Conservation (phyloP, 2,329 filamentous ascomycete species). For the Calonectria ilicicola region DNA sequence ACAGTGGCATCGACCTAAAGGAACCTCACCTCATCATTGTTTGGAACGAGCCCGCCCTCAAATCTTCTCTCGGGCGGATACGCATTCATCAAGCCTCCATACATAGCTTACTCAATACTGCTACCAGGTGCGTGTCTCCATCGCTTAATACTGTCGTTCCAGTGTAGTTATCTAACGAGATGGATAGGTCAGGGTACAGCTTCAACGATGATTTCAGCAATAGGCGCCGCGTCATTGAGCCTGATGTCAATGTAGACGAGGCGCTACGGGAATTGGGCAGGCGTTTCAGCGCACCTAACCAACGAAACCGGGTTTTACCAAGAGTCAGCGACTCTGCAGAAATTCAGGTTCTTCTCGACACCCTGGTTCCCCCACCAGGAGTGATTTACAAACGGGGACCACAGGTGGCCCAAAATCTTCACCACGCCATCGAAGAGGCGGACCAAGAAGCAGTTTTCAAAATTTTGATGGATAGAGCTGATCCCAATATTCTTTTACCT, state of each 20-base stretch:
- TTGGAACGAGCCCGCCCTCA: conserved; percentile 42
- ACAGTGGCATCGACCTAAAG: conserved; percentile 41
- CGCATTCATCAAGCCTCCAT: conserved; percentile 44
- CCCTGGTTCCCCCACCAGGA: conserved; percentile 39
- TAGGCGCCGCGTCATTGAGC: conserved; percentile 43
- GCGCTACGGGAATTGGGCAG: conserved; percentile 40
- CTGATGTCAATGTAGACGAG: conserved; percentile 40
- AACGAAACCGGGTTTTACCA: conserved; percentile 37
- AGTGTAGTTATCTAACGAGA: conserved; percentile 21
- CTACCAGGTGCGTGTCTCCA: conserved; percentile 33
- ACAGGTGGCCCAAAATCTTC: conserved; percentile 38
- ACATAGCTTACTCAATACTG: conserved; percentile 42
- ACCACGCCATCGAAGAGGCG: conserved; percentile 38
- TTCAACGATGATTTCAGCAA: conserved; percentile 35
- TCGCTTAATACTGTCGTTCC: not conserved
- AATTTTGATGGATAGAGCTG: conserved; percentile 37
- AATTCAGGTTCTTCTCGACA: conserved; percentile 43
- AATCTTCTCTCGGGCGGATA: conserved; percentile 35
- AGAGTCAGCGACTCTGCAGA: conserved; percentile 44
- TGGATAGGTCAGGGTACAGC: conserved; percentile 33
- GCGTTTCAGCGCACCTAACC: conserved; percentile 39
- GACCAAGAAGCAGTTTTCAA: conserved; percentile 43
- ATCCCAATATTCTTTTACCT: conserved; percentile 41
- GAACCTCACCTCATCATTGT: conserved; percentile 44
- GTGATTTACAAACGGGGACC: conserved; percentile 35